A percentile compares a stretch with the other conserved stretches of the same genome.
Conservation (phyloP, 345 rosid genomes). For the Pelargonium nanum region DNA sequence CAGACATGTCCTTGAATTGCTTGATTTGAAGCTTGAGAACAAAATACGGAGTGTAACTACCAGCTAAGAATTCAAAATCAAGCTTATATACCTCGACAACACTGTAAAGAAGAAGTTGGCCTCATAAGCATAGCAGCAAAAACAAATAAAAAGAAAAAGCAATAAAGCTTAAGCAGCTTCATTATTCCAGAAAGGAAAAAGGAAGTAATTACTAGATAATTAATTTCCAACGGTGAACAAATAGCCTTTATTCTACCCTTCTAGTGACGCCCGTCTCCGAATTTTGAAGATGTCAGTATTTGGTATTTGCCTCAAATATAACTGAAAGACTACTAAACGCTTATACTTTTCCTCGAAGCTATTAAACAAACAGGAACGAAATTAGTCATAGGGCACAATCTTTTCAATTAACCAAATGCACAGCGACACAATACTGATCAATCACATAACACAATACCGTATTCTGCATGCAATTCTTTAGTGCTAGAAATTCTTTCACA, state of each 20-base stretch:
- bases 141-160: too few relatives aligned
- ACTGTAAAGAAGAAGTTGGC: background rate
- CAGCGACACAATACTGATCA: background rate
- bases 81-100: conserved; percentile 4
- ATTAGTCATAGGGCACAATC: background rate
- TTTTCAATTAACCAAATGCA: conserved; percentile 1
- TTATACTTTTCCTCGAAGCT: conserved; percentile 52
- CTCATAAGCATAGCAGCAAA: background rate
- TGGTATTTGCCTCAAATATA: conserved; percentile 3
- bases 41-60: background rate
- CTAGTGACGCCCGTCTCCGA: background rate
- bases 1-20: conserved; percentile 34
- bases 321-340: background rate
- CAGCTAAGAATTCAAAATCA: background rate
- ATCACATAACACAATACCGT: conserved; percentile 38
- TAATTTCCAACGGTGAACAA: background rate
- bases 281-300: background rate
- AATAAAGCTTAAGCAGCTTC: conserved; percentile 1
- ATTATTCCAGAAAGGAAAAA: background rate
- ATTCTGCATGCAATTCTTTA: conserved; percentile 84
- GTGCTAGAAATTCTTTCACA: conserved; percentile 74
- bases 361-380: conserved; percentile 9
- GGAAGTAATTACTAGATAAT: too few relatives aligned
- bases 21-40: conserved; percentile 14
- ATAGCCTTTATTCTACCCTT: conserved; percentile 1